Base-by-base conservation (phyloP, 345 rosid genomes). In the Reutealis trisperma region DNA sequence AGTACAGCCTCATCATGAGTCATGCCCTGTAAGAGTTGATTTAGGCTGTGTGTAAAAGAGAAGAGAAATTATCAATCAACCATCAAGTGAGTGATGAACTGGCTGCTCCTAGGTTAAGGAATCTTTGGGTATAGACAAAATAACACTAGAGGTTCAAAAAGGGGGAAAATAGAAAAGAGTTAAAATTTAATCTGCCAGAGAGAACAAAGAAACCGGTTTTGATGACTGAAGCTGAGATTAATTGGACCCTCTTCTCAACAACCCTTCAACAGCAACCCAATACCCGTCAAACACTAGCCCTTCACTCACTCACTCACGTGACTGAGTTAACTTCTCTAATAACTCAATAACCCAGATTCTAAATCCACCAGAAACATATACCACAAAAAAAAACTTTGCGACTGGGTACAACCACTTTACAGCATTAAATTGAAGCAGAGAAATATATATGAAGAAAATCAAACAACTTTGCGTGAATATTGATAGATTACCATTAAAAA, bases 201-300 rank as follows among this genome's bases (percentile, higher is more conserved):
- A 45, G 21, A 41, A 75, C 22, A 54, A 75, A 55, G 65, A 66
- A 66, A 25, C 51, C 9, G 16, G 45, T 30, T 74, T 34, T 74
- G 44, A 22, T 72, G 19, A 55, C 37, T 68, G 73, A 59, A 22
- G 19, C 49, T 70, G 64, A 71, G 30, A 70, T 24, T 47, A 25
- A 68, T 63, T 12, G 11, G 10, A 61, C 18, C 45, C 24, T 0
- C 25, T 12, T 22, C 70, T 18, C 81, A 78, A 63, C 77, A 73
- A 81, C 74, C 84, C 75, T 78, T 84, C 77, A 78, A n/a, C n/a
- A n/a, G n/a, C n/a, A n/a, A 74, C 77, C 22, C 65, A 7, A 32
- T 32, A 62, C 34, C 49, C 37, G 64, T 49, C 65, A 21, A 59
- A 63, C 2, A 72, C 64, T 32, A 3, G 42, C 54, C 51, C 6